A percentile compares a stretch with the other conserved stretches of the same genome.
phyloP scores from a whole-genome alignment of 108 stramenopile species.

The Craspedostauros australis region DNA sequence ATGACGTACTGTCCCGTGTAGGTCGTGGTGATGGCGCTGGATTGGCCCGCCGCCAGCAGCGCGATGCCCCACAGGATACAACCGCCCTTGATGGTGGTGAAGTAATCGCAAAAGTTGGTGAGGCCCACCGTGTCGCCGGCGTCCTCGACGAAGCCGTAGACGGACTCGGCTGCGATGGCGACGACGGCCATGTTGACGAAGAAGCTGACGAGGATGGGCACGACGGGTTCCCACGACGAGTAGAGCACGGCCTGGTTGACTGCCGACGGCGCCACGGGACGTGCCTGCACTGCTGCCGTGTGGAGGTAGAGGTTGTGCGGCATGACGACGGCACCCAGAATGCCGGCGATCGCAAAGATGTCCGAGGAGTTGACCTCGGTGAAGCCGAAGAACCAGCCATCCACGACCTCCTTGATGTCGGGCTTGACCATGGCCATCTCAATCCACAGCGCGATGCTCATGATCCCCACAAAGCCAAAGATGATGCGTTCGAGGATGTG shows the following conservation, averaged over 20 bases:
- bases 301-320: conserved; percentile 86
- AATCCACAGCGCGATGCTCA: conserved; percentile 61
- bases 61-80: conserved; percentile 78
- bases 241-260: conserved; percentile 63
- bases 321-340: conserved; percentile 81
- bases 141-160: conserved; percentile 36
- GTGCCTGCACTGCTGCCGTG: conserved; percentile 63
- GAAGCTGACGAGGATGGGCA: conserved; percentile 71
- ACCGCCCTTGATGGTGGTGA: conserved; percentile 42
- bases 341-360: conserved; percentile 57
- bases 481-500: conserved; percentile 63
- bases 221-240: conserved; percentile 68
- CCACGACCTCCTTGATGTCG: conserved; percentile 28
- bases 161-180: conserved; percentile 69
- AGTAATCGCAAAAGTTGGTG: conserved; percentile 61
- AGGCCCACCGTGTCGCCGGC: conserved; percentile 34
- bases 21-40: conserved; percentile 70
- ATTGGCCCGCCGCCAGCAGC: conserved; percentile 78
- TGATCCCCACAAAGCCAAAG: conserved; percentile 63
- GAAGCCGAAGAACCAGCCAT: conserved; percentile 53
- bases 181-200: conserved; percentile 82
- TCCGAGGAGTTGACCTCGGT: conserved; percentile 42
- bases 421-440: conserved; percentile 60
- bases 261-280: conserved; percentile 35
- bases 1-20: conserved; percentile 86